Base-by-base conservation (phyloP, 805 yeast species). In the Priceomyces melissophilus region DNA sequence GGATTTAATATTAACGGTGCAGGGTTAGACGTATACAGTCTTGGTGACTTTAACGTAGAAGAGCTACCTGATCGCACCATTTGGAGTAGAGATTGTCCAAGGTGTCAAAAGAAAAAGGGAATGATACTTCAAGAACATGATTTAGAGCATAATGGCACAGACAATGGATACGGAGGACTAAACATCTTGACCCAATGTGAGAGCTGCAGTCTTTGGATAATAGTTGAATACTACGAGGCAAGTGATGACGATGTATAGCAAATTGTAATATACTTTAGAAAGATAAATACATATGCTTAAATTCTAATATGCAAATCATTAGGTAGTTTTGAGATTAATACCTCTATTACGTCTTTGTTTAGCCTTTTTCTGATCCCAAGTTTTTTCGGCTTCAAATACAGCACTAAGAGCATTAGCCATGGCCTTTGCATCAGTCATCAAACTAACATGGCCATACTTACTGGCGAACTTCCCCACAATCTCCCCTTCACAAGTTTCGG, bases 171-270 rank as follows among this genome's bases (percentile, higher is more conserved):
- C 12, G 73, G 81, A 1, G 67, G 67, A 11, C 82, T 69, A 47
- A 84, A 83, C 47, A 73, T 90, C 1, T 70, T 87, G 15, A 79
- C 87, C 0, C 96, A 90, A 53, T 91, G 98, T 57, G 57, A 65
- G 10, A 81, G 85, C 26, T 91, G 98, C 59, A 86, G 95, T 57
- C 57, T 89, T 25, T 91, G 96, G 96, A 61, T 91, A 17, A 79
- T 79, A 38, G 89, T 91, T 2, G 73, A 71, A 47, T 87, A 82
- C 53, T 78, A 70, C 48, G 89, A 79, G 47, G 67, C 50, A 17
- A 60, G 55, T 5, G 59, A 57, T 12, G 35, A 32, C 14, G 35
- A 32, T 13, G 31, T 29, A 29, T n/a, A 29, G 29, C 11, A 26
- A 26, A 10, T 11, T 26, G 9, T 9, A 29, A 29, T 29, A 9